Conservation (phyloP, 768 basidiomycete species). For the Galerina marginata region DNA sequence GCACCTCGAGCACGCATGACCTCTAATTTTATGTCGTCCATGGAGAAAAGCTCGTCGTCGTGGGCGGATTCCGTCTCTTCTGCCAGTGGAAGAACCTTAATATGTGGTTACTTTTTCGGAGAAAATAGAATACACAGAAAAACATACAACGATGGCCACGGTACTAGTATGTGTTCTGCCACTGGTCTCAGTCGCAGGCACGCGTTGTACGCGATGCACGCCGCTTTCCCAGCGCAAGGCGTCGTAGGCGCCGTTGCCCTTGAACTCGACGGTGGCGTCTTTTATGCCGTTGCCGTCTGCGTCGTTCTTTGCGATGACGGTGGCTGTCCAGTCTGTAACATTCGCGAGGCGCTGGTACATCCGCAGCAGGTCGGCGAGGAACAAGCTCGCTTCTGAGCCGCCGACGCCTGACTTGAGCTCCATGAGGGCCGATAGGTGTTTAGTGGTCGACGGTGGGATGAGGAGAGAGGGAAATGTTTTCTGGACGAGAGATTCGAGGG, state of each 20-base stretch:
- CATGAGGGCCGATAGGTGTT: conserved; percentile 74
- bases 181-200: conserved; percentile 87
- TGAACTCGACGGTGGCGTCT: conserved; percentile 81
- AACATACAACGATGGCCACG: conserved; percentile 79
- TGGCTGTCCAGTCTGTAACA: conserved; percentile 60
- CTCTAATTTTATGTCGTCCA: conserved; percentile 89
- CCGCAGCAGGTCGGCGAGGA: conserved; percentile 73
- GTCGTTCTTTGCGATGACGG: conserved; percentile 62
- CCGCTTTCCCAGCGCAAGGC: conserved; percentile 89
- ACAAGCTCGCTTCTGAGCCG: conserved; percentile 86
- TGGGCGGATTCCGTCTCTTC: conserved; percentile 62
- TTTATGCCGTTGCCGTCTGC: conserved; percentile 70
- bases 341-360: conserved; percentile 83
- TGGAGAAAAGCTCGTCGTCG: conserved; percentile 70
- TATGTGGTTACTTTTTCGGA: background rate
- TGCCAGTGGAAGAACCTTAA: conserved; percentile 81
- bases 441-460: conserved; percentile 72
- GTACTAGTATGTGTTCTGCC: conserved; percentile 95
- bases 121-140: background rate
- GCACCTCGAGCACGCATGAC: conserved; percentile 98
- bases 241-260: conserved; percentile 81
- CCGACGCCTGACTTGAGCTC: conserved; percentile 95
- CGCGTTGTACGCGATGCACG: conserved; percentile 93
- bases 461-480: conserved; percentile 72
- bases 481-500: conserved; percentile 40